Percentiles rank a stretch among this genome's conserved stretches.
phyloP scores from a whole-genome alignment of 176 grass and related monocot species.

The Elaeis guineensis region DNA sequence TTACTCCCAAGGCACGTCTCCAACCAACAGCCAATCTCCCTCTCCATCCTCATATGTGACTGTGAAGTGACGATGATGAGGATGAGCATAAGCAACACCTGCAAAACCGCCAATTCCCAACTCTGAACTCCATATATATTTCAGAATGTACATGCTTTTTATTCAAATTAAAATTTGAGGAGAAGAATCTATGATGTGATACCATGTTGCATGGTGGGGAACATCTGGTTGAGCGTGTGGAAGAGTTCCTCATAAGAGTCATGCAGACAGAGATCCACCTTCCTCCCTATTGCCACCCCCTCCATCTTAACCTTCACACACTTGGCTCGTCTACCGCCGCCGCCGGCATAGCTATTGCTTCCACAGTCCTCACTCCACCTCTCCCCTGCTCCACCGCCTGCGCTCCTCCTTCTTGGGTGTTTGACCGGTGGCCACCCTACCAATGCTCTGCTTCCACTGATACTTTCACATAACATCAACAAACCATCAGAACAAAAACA shows the following conservation, averaged over 20 bases:
- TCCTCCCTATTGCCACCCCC: constrained; percentile 67
- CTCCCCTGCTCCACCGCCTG: neutral
- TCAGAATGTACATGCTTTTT: neutral
- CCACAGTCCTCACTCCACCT: too few relatives aligned
- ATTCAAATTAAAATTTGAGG: neutral
- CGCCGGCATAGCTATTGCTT: too few relatives aligned
- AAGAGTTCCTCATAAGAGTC: constrained; percentile 49
- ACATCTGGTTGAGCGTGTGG: constrained; percentile 46
- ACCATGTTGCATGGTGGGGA: constrained; percentile 35
- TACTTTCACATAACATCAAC: too few relatives aligned
- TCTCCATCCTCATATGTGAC: constrained; percentile 65
- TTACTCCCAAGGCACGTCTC: constrained; percentile 76
- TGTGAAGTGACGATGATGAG: neutral
- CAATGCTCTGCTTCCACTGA: constrained; percentile 5
- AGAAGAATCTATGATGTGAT: too few relatives aligned
- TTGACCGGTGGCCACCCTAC: constrained; percentile 87
- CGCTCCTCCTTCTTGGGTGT: constrained; percentile 9
- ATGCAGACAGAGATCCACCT: constrained; percentile 56
- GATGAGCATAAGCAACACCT: neutral
- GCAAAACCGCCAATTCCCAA: neutral
- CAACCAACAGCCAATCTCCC: constrained; percentile 71
- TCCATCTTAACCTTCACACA: constrained; percentile 91
- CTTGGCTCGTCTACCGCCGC: neutral
- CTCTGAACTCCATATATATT: too few relatives aligned
- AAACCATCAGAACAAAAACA: too few relatives aligned